Evolutionary conservation across 2,329 filamentous ascomycete species (phyloP).

Genomic region (Fusarium hostae): DNA sequence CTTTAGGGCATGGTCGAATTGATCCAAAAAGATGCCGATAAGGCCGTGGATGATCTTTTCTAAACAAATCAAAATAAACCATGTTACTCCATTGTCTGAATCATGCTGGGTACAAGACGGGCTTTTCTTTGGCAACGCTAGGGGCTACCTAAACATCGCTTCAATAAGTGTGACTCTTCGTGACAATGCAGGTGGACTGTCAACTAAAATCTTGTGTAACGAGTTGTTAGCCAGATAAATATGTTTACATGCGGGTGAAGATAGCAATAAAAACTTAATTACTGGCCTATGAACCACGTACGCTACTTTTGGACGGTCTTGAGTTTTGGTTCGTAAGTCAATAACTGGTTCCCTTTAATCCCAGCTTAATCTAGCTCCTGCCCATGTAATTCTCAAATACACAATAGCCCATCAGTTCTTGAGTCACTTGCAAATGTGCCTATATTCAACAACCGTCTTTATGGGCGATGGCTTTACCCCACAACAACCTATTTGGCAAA

Average conservation of each 20-base stretch:
- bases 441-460: background rate
- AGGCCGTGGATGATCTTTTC: conserved; percentile 87
- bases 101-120: background rate
- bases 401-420: background rate
- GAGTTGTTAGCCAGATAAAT: background rate
- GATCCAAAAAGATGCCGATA: conserved; percentile 93
- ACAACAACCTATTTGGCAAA: background rate
- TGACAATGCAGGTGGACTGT: background rate
- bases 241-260: background rate
- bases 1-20: conserved; percentile 90
- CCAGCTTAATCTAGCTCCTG: background rate
- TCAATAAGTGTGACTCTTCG: background rate
- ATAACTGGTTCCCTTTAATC: background rate
- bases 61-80: conserved; percentile 49
- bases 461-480: background rate
- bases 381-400: background rate
- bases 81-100: background rate
- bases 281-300: background rate
- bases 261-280: background rate
- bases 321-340: background rate
- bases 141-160: background rate
- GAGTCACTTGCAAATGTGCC: background rate
- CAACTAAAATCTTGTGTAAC: background rate
- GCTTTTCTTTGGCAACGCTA: background rate
- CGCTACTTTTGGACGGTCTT: background rate